A percentile compares a stretch with the other conserved stretches of the same genome.
These are phyloP conservation scores for Phytophthora uliginosa DNA, from an alignment of 352 stramenopile genomes.

Conservation along the genomic window DNA sequence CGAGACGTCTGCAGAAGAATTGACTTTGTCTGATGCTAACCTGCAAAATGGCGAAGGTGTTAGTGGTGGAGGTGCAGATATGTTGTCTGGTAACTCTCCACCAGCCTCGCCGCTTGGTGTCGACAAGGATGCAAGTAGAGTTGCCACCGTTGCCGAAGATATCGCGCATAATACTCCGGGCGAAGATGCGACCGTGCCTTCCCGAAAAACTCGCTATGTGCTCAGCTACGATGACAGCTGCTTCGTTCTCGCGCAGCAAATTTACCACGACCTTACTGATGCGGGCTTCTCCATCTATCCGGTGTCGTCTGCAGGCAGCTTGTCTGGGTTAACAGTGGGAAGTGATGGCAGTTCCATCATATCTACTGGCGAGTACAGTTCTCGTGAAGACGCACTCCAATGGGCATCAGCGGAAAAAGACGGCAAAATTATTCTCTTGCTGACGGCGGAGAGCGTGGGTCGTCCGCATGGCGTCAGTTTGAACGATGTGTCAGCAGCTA, in stretches of 20 bases:
- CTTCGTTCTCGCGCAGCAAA: constrained; percentile 55
- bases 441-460: constrained; percentile 79
- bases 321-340: not conserved
- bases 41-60: not conserved
- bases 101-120: not conserved
- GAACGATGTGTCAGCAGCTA: constrained; percentile 82
- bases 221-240: constrained; percentile 81
- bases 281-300: constrained; percentile 58
- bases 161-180: not conserved
- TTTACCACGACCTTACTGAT: constrained; percentile 62
- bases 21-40: not conserved
- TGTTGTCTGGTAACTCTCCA: constrained; percentile 3
- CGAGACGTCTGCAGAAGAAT: constrained; percentile 7
- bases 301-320: constrained; percentile 18
- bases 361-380: not conserved
- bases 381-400: constrained; percentile 63
- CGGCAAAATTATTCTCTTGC: constrained; percentile 75
- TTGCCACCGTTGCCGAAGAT: not conserved
- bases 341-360: not conserved
- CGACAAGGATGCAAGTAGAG: not conserved
- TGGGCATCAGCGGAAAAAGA: constrained; percentile 70
- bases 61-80: not conserved
- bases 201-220: constrained; percentile 54
- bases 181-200: not conserved
- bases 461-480: constrained; percentile 69